Evolutionary conservation across 2,329 filamentous ascomycete genomes (phyloP), one percentile per base, ranked within the genome.

Genomic region (Eutypella sp.): DNA sequence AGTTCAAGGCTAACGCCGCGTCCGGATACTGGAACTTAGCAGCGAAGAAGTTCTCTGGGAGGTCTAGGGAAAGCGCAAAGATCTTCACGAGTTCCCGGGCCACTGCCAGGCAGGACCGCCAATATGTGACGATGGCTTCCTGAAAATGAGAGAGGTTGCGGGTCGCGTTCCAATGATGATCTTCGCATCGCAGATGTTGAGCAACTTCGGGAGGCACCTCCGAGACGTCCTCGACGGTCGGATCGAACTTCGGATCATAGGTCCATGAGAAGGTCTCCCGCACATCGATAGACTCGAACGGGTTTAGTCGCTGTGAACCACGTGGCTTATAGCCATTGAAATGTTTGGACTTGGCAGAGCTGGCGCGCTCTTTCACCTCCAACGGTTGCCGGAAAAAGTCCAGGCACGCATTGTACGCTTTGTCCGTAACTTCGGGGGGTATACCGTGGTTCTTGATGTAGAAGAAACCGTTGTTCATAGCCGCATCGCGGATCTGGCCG

Each of bases 401-500:
- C 15, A 57, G 49, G 8, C 53, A 45, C 10, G 46, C 42, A 8
- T 18, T 60, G 52, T 16, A 60, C 50, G 49, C 63, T 55, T 34
- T 41, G 43, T 48, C 58, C 47, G 46, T 67, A 59, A 47, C 68
- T 56, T 24, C 54, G 52, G 59, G 57, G 15, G 41, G 31, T 23
- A 58, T 51, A 18, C 46, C 56, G 41, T 66, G 62, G 49, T 66
- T 63, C 29, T 60, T 51, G 15, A 67, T 58, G 25, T 73, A 72
- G 56, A 76, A 73, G 54, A 74, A 74, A 4, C 72, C 69, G 34
- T 69, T 67, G 16, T 65, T 61, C 47, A 54, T 63, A 19, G 57
- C 67, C 36, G 66, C 71, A 50, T 67, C 60, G 7, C 67, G 63
- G 15, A 75, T 64, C 37, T 69, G 56, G 11, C 56, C 52, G 2